phyloP scores from a whole-genome alignment of 106 monocot genomes.

The Phalaenopsis equestris region DNA sequence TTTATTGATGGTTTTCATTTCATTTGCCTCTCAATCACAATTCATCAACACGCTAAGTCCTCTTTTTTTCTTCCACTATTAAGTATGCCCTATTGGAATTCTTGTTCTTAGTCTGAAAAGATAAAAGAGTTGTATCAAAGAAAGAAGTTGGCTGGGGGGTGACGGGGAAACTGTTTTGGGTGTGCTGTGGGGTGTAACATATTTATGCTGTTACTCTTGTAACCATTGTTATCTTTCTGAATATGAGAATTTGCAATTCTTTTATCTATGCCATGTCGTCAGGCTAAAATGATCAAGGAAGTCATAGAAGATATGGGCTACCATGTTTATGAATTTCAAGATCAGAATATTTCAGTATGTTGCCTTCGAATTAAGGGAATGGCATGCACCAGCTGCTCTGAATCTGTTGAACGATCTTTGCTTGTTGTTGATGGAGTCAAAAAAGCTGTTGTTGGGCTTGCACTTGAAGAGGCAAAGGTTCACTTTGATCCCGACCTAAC shows the following conservation, averaged over 20 bases:
- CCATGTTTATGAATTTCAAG: conserved; percentile 51
- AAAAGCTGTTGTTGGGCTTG: conserved; percentile 83
- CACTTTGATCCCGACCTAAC: conserved; percentile 67
- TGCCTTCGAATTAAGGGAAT: conserved; percentile 85
- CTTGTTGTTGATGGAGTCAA: conserved; percentile 67
- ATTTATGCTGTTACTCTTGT: not conserved
- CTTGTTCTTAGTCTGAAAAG: not conserved
- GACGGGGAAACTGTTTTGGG: too few species aligned
- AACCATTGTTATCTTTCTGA: not conserved
- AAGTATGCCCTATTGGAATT: not conserved
- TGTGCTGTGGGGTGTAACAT: too few species aligned
- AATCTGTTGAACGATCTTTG: conserved; percentile 72
- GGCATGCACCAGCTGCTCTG: conserved; percentile 91
- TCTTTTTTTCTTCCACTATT: not conserved
- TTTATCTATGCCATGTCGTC: not conserved
- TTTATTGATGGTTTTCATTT: not conserved
- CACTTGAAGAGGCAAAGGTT: conserved; percentile 91
- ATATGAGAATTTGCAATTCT: not conserved
- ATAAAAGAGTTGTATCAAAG: not conserved
- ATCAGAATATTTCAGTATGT: conserved; percentile 67
- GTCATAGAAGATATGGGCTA: conserved; percentile 54
- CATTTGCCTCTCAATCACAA: not conserved
- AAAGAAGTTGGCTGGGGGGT: too few species aligned
- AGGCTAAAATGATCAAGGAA: conserved; percentile 62
- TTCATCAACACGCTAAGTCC: not conserved